Evolutionary conservation across 2,329 filamentous ascomycete genomes (phyloP).

Genomic region (Cladosporium sp.): DNA sequence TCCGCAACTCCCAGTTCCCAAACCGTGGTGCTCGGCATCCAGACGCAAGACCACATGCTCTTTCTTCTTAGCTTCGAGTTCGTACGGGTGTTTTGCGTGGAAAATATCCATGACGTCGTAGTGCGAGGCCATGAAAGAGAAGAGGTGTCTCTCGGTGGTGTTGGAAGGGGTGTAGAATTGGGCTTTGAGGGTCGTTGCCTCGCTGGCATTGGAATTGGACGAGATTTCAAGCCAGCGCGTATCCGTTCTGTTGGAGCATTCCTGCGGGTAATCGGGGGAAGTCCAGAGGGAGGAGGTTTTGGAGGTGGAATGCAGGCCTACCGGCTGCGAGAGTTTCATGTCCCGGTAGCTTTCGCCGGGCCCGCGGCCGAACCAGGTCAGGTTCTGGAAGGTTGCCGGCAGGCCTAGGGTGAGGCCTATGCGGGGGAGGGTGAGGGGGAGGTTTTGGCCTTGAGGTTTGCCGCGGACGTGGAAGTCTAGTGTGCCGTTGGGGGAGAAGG

Average conservation of each 20-base stretch:
- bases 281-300: slow-evolving; percentile 49
- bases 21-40: slow-evolving; percentile 58
- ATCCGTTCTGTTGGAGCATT: slow-evolving; percentile 60
- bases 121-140: slow-evolving; percentile 52
- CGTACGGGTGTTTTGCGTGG: slow-evolving; percentile 58
- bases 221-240: slow-evolving; percentile 50
- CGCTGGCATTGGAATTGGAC: slow-evolving; percentile 15
- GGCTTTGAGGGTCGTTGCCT: slow-evolving; percentile 17
- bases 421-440: slow-evolving; percentile 54
- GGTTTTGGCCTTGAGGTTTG: slow-evolving; percentile 36
- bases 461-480: slow-evolving; percentile 43
- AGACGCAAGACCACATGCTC: slow-evolving; percentile 54
- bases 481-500: slow-evolving; percentile 42
- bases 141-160: slow-evolving; percentile 16
- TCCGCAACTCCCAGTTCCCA: slow-evolving; percentile 60
- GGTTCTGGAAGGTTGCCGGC: slow-evolving; percentile 41
- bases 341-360: slow-evolving; percentile 63
- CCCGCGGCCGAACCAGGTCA: slow-evolving; percentile 60
- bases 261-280: slow-evolving; percentile 63
- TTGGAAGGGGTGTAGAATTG: slow-evolving; percentile 27
- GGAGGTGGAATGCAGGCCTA: slow-evolving; percentile 35
- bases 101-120: slow-evolving; percentile 52
- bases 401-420: slow-evolving; percentile 57
- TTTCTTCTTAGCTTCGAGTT: slow-evolving; percentile 51
- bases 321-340: slow-evolving; percentile 55